phyloP scores from a whole-genome alignment of 2,329 filamentous ascomycete species.

The Celoporthe dispersa region DNA sequence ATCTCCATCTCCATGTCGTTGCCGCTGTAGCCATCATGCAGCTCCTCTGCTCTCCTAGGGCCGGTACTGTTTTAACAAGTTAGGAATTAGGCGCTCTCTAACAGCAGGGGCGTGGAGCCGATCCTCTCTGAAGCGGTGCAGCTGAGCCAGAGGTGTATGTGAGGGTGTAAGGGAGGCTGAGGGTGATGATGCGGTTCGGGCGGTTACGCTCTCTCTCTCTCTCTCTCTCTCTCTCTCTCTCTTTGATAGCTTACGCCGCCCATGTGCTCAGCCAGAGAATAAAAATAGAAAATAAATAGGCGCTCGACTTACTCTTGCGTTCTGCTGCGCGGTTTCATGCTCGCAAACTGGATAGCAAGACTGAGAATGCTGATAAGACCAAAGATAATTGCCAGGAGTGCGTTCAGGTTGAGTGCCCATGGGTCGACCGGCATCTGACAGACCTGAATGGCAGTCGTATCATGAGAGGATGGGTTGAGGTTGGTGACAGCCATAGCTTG shows the following conservation, averaged over 20 bases:
- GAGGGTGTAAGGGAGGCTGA: no score
- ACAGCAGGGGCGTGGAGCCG: no score
- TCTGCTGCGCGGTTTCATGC: background rate
- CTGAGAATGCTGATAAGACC: background rate
- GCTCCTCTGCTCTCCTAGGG: background rate
- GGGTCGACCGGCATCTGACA: background rate
- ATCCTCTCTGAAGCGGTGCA: no score
- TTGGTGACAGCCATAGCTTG: background rate
- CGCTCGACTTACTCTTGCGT: background rate
- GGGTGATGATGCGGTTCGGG: no score
- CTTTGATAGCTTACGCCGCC: no score
- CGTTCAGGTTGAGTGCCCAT: slow-evolving; percentile 5
- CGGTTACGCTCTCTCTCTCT: no score
- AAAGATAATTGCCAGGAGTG: background rate
- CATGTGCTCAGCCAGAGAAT: no score
- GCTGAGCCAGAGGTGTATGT: no score
- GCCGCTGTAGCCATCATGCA: background rate
- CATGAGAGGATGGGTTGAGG: background rate
- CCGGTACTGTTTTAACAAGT: background rate
- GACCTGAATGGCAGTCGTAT: background rate
- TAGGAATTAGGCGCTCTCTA: no score
- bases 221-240: no score
- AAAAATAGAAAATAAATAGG: no score
- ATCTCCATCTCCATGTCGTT: background rate
- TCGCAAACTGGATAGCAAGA: background rate